Evolutionary conservation across 2,329 filamentous ascomycete genomes (phyloP).

Genomic region (Chrysosporium keratinophilum): DNA sequence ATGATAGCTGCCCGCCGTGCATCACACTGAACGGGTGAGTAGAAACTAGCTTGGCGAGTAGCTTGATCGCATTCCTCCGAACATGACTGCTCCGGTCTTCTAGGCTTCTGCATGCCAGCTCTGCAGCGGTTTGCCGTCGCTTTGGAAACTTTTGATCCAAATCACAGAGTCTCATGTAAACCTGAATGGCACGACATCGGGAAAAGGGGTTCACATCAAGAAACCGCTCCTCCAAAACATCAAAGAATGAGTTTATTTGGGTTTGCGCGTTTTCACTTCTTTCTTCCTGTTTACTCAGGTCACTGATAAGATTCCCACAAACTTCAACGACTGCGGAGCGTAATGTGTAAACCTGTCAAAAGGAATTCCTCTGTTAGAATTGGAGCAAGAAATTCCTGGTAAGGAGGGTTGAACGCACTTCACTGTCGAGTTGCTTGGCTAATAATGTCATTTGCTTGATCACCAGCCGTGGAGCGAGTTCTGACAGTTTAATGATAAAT

Average conservation of each 20-base stretch:
- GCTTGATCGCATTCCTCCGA: conserved; percentile 84
- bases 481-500: conserved; percentile 87
- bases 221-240: conserved; percentile 91
- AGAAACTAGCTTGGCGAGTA: conserved; percentile 76
- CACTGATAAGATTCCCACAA: conserved; percentile 85
- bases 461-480: conserved; percentile 78
- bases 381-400: background rate
- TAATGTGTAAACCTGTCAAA: conserved; percentile 68
- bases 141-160: conserved; percentile 96
- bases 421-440: conserved; percentile 89
- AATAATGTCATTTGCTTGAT: conserved; percentile 97
- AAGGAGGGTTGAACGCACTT: conserved; percentile 39
- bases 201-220: conserved; percentile 95
- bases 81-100: conserved; percentile 99
- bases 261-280: conserved; percentile 85
- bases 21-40: conserved; percentile 90
- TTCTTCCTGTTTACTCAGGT: conserved; percentile 85
- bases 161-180: conserved; percentile 83
- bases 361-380: background rate
- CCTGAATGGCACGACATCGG: conserved; percentile 80
- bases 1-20: conserved; percentile 75
- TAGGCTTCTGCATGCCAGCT: conserved; percentile 76
- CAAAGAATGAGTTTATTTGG: conserved; percentile 93
- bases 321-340: conserved; percentile 92
- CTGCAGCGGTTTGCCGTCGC: conserved; percentile 73